Percentiles rank a stretch among this genome's conserved stretches.
Evolutionary conservation across 2,329 filamentous ascomycete genomes (phyloP).

Genomic region (Allantophomopsis cytisporea): DNA sequence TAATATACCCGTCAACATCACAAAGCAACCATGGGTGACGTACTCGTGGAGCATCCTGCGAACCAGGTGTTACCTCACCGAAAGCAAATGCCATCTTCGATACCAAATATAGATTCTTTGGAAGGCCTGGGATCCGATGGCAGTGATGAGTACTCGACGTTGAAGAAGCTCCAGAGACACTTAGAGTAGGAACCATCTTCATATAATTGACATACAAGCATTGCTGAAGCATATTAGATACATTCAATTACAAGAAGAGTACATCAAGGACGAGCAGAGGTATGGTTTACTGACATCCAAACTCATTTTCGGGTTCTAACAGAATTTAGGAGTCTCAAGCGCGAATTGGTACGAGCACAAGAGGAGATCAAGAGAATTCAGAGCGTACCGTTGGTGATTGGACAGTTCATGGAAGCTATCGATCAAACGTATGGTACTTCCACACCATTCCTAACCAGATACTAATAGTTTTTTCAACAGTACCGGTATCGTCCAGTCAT

Average conservation of each 20-base stretch:
- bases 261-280: constrained; percentile 99
- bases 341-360: constrained; percentile 91
- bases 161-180: constrained; percentile 95
- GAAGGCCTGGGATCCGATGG: constrained; percentile 72
- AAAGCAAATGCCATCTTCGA: constrained; percentile 65
- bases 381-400: constrained; percentile 93
- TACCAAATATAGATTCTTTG: constrained; percentile 81
- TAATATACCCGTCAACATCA: too few relatives aligned
- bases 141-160: constrained; percentile 82
- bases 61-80: constrained; percentile 65
- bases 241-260: constrained; percentile 97
- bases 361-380: constrained; percentile 99
- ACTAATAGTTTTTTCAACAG: constrained; percentile 27
- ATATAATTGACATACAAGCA: not conserved
- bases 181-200: constrained; percentile 53
- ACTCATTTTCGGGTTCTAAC: constrained; percentile 5
- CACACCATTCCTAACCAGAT: not conserved
- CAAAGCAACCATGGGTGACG: constrained; percentile 61
- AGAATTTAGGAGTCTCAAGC: constrained; percentile 67
- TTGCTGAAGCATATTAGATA: constrained; percentile 39
- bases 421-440: constrained; percentile 72
- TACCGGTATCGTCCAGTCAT: constrained; percentile 96
- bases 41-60: constrained; percentile 69
- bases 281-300: constrained; percentile 19
- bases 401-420: constrained; percentile 99